These are phyloP conservation scores for Russula griseocarnosa DNA, from an alignment of 768 basidiomycete species.

Conservation along the genomic window DNA sequence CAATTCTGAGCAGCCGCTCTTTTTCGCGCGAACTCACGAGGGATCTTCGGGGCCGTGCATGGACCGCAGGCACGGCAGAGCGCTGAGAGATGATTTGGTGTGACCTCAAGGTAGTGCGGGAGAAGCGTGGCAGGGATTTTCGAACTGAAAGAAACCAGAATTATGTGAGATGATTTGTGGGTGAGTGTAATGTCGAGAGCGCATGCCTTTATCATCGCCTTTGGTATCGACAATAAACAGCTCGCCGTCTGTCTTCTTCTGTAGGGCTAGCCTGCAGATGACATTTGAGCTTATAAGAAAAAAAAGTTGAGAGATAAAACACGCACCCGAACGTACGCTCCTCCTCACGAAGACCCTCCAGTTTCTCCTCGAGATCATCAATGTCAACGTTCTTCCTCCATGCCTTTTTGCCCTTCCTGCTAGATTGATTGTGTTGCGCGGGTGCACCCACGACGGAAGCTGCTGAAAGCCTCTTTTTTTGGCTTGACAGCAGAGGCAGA, in stretches of 20 bases:
- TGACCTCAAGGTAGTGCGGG: constrained; percentile 54
- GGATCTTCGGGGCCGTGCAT: constrained; percentile 45
- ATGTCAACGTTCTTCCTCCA: constrained; percentile 95
- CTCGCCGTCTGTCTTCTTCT: constrained; percentile 65
- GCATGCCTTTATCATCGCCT: constrained; percentile 68
- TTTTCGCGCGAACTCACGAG: constrained; percentile 65
- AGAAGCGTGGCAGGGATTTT: constrained; percentile 52
- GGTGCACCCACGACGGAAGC: constrained; percentile 46
- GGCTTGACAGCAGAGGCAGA: not conserved
- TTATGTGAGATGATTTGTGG: not conserved
- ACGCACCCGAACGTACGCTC: constrained; percentile 75
- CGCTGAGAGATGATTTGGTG: constrained; percentile 79
- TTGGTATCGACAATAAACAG: constrained; percentile 77
- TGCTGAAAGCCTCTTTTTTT: constrained; percentile 16
- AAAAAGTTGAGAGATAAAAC: not conserved
- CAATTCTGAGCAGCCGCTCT: constrained; percentile 69
- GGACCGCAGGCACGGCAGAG: constrained; percentile 82
- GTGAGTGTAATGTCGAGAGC: constrained; percentile 26
- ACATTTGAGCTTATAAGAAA: not conserved
- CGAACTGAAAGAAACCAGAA: constrained; percentile 46
- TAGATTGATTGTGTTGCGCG: constrained; percentile 61
- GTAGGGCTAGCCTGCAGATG: constrained; percentile 50
- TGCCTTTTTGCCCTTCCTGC: constrained; percentile 85
- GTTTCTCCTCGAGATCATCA: constrained; percentile 65
- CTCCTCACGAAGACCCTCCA: constrained; percentile 76